Conservation (phyloP, 176 grass and related monocot genomes). For the Zoysia japonica region DNA sequence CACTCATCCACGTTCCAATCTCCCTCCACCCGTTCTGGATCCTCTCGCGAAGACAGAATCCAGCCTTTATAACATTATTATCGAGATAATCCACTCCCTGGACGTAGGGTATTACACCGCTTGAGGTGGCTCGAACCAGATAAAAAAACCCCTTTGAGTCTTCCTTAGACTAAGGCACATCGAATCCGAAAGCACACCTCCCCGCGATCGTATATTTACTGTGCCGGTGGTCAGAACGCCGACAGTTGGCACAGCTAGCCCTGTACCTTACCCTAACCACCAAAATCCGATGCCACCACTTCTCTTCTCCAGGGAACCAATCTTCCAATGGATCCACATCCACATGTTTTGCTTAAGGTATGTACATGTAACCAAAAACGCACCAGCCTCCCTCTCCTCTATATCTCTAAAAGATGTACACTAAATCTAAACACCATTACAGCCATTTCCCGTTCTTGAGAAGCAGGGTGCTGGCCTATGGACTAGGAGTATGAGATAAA, state of each 20-base stretch:
- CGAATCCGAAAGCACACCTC: no score
- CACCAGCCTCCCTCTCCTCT: not conserved
- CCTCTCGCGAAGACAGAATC: no score
- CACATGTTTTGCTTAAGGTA: conserved; percentile 52
- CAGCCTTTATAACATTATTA: no score
- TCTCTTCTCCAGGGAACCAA: conserved; percentile 44
- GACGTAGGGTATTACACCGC: no score
- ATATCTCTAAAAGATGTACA: conserved; percentile 39
- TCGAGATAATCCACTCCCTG: no score
- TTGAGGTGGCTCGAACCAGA: no score
- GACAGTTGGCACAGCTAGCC: conserved; percentile 45
- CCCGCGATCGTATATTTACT: no score
- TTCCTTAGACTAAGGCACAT: no score
- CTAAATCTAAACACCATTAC: conserved; percentile 66
- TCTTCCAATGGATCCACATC: not conserved
- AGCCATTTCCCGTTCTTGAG: conserved; percentile 49
- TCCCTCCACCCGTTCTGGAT: no score
- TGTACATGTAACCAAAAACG: conserved; percentile 62
- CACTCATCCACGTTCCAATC: no score
- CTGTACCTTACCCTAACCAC: conserved; percentile 33
- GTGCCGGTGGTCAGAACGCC: no score
- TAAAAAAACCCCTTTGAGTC: no score
- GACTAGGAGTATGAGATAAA: conserved; percentile 34
- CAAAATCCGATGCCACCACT: conserved; percentile 43
- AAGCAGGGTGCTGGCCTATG: conserved; percentile 51